phyloP scores from a whole-genome alignment of 148 eudicot species.

The Rhododendron simsii region DNA sequence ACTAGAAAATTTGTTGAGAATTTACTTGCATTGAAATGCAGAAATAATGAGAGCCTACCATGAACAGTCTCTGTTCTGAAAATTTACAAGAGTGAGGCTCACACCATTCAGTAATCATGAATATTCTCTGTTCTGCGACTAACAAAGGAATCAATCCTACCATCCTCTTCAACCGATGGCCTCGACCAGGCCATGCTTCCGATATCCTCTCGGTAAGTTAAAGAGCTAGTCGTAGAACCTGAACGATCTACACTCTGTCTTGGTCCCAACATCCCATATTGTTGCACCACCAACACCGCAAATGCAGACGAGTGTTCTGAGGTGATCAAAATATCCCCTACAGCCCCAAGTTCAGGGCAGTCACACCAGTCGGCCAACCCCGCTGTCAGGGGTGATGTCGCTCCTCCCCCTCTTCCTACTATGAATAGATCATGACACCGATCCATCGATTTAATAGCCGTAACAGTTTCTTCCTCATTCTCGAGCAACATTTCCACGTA shows the following conservation, averaged over 20 bases:
- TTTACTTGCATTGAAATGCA: neutral
- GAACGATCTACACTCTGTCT: neutral
- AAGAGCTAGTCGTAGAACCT: neutral
- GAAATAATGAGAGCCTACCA: neutral
- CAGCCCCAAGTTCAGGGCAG: conserved; percentile 45
- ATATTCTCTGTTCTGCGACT: neutral
- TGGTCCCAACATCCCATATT: neutral
- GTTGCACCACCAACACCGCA: conserved; percentile 28
- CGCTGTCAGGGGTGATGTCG: conserved; percentile 22
- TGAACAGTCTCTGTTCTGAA: neutral
- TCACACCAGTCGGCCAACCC: conserved; percentile 53
- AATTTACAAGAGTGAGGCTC: neutral
- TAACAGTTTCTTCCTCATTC: conserved; percentile 41
- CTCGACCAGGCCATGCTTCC: neutral
- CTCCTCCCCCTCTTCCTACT: conserved; percentile 36
- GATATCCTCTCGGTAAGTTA: neutral
- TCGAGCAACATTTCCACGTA: conserved; percentile 35
- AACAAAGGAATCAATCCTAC: neutral
- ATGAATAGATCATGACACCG: conserved; percentile 35
- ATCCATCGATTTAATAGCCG: conserved; percentile 39
- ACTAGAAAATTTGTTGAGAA: neutral
- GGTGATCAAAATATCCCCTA: conserved; percentile 40
- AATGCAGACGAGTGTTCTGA: conserved; percentile 28
- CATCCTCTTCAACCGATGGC: neutral
- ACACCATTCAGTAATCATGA: neutral